Evolutionary conservation across 2,329 filamentous ascomycete species (phyloP), one percentile per base, ranked within the genome.

Genomic region (Akanthomyces muscarius): DNA sequence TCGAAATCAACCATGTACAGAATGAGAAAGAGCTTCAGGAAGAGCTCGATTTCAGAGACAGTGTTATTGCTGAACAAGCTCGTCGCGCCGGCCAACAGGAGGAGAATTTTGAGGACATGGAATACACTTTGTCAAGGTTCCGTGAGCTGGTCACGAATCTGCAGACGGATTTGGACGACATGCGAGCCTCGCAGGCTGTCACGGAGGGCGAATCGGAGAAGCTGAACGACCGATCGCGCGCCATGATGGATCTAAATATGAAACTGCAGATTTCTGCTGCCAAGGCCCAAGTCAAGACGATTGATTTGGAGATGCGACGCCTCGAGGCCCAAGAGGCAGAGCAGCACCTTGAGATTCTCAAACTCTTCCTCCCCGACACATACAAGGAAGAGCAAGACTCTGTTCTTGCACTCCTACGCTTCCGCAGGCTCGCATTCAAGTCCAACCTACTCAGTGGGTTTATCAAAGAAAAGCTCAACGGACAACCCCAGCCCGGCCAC

Each of bases 191-290:
- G 4, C 91, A 96, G 70, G 91, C 93, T 51, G 90, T 98, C 68
- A 96, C 92, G 0, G 95, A 98, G 74, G 89, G 89, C 18, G 93
- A 98, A 74, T 92, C 94, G 0, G 92, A 93, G 73, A 92, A 98
- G 74, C 85, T 98, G 62, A 93, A 89, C 67, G 90, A 86, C 69
- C 89, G 92, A 66, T 96, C 94, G 51, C 87, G 92, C 66, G 92
- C 94, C 61, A 96, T 99, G 89, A 90, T 97, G 86, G 94, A 99
- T 71, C 83, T 99, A 52, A 98, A 98, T 75, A 86, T 94, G 83
- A 96, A 96, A 77, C 83, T 99, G 50, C 94, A 97, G 71, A 85
- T 90, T 62, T 96, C 92, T 14, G 92, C 92, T 13, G 86, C 92
- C 47, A 97, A 97, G 79, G 90, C 94, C 3, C 94, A 97, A 74